A percentile compares a stretch with the other conserved stretches of the same genome.
Evolutionary conservation across 176 grass and related monocot species (phyloP).

Genomic region (Phoenix roebelenii): DNA sequence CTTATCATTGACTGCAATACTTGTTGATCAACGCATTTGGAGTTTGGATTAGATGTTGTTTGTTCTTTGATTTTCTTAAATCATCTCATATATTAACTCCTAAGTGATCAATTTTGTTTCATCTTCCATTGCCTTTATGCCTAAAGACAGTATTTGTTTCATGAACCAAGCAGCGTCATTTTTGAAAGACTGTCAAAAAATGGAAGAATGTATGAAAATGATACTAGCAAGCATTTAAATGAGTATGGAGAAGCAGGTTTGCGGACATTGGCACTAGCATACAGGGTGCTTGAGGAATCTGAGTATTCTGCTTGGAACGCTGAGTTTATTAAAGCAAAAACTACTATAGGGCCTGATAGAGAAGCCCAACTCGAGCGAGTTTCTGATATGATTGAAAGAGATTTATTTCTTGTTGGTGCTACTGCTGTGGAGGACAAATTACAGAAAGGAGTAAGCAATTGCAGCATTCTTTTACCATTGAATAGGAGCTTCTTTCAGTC

Average conservation of each 20-base stretch:
- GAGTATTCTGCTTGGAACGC: slow-evolving; percentile 86
- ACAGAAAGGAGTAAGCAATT: slow-evolving; percentile 64
- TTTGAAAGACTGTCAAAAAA: slow-evolving; percentile 92
- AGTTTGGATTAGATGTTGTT: no score
- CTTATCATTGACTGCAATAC: no score
- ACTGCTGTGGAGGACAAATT: slow-evolving; percentile 97
- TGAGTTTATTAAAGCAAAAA: slow-evolving; percentile 89
- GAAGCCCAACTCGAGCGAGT: slow-evolving; percentile 74
- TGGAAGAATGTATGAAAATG: slow-evolving; percentile 64
- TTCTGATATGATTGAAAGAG: slow-evolving; percentile 82
- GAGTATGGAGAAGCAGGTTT: slow-evolving; percentile 96
- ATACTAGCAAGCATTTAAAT: slow-evolving; percentile 73
- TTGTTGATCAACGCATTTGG: no score
- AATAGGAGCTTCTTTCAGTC: slow-evolving; percentile 22
- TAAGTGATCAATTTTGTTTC: not conserved
- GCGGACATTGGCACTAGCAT: slow-evolving; percentile 79
- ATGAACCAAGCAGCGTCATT: slow-evolving; percentile 55
- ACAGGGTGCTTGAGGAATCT: slow-evolving; percentile 74
- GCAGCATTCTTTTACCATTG: not conserved
- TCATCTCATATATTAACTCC: no score
- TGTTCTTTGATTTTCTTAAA: no score
- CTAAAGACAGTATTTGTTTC: slow-evolving; percentile 22
- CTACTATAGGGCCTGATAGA: slow-evolving; percentile 78
- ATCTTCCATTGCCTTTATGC: not conserved
- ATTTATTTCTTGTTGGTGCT: slow-evolving; percentile 89